Evolutionary conservation across 2,329 filamentous ascomycete species (phyloP), one percentile per base, ranked within the genome.

Genomic region (Phaeosphaeriaceae sp.): DNA sequence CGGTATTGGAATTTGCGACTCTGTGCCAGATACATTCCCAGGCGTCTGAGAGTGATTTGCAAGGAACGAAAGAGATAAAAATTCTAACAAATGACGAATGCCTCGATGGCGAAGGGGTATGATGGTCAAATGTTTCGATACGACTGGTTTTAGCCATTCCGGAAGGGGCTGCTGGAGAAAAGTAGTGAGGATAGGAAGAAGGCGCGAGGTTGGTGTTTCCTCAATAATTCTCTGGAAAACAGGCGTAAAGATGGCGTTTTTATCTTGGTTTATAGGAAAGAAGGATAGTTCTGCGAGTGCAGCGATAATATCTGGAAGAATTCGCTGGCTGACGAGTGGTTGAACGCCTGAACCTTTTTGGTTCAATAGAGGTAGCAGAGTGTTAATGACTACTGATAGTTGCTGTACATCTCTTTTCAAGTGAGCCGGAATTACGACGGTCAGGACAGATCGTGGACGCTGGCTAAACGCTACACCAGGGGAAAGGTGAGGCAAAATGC

Each of bases 11-110:
- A 85, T 81, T 15, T 65, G 61, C 1, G 66, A 66, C 15, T 80
- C 75, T 44, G 65, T 46, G 6, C 56, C 60, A 5, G 60, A 57
- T 35, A 61, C 52, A 6, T 67, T 57, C 26, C 64, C 45, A 44
- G 58, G 72, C 70, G 48, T 74, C 72, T 56, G 75, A 78, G 52
- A 81, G 79, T 72, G 70, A 36, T 72, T 64, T 5, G 66, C 66
- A 0, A 87, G 83, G 52, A 89, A 87, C 6, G 88, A 84, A 1
- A 86, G 81, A 48, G 89, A 87, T 29, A 90, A 78, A 63, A 90
- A 90, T 63, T 90, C 87, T 52, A 90, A 77, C 0, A 85, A 87
- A 20, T 83, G 81, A 28, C 87, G 81, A 12, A 90, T 85, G 15
- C 87, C 87, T 52, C 84, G 80, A 2, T 76, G 73, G 3, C 87